phyloP scores from a whole-genome alignment of 306 rosid genomes.

The Hippophae tibetana region DNA sequence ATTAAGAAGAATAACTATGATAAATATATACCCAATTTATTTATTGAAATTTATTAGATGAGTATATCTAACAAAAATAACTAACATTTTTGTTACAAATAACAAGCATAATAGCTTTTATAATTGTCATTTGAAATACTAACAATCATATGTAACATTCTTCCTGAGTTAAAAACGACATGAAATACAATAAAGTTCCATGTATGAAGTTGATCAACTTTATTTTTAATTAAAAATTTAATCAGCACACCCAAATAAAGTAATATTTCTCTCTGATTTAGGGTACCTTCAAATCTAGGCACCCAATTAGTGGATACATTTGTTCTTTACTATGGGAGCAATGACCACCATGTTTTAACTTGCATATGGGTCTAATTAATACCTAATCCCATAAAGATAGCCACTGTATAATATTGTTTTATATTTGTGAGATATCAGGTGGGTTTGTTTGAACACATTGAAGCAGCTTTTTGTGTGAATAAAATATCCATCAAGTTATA shows the following conservation, averaged over 20 bases:
- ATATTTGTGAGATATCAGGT: conserved; percentile 14
- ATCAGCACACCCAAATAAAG: not conserved
- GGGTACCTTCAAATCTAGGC: conserved; percentile 44
- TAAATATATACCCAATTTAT: too few species aligned
- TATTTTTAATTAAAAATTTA: not conserved
- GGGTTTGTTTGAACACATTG: conserved; percentile 39
- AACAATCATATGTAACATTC: too few species aligned
- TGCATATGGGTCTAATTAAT: not conserved
- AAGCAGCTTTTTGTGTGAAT: conserved; percentile 29
- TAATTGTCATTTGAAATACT: too few species aligned
- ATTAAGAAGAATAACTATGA: too few species aligned
- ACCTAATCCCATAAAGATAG: too few species aligned
- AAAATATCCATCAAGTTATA: conserved; percentile 19
- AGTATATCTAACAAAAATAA: too few species aligned
- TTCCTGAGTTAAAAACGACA: too few species aligned
- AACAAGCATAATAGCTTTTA: too few species aligned
- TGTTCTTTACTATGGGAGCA: conserved; percentile 12
- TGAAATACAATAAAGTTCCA: too few species aligned
- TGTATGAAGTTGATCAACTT: too few species aligned
- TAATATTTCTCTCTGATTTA: conserved; percentile 27
- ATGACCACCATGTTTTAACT: not conserved
- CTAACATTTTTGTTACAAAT: too few species aligned
- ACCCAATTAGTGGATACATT: conserved; percentile 25
- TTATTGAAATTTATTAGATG: too few species aligned
- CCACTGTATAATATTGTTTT: not conserved